Evolutionary conservation across 1,284 basidiomycete species (phyloP).

Genomic region (Pterula multifida): DNA sequence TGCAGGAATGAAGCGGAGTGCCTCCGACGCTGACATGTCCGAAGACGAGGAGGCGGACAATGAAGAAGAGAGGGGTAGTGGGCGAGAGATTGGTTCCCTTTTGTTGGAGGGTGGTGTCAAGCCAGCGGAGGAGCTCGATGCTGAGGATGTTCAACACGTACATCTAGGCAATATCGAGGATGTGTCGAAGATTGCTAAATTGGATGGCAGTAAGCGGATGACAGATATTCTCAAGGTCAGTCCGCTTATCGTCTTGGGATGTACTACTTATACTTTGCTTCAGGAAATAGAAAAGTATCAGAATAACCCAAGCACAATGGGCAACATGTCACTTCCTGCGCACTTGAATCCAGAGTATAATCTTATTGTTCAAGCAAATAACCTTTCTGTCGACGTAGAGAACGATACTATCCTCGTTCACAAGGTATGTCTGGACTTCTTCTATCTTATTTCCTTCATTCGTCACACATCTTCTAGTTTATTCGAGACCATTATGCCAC

Average conservation of each 20-base stretch:
- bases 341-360: conserved; percentile 95
- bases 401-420: conserved; percentile 97
- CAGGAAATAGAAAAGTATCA: conserved; percentile 87
- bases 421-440: conserved; percentile 49
- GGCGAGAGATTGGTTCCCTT: conserved; percentile 38
- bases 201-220: conserved; percentile 82
- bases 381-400: conserved; percentile 95
- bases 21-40: conserved; percentile 30
- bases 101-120: conserved; percentile 83
- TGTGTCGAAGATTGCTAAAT: conserved; percentile 77
- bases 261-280: background rate
- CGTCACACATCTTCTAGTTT: conserved; percentile 56
- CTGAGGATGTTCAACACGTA: conserved; percentile 87
- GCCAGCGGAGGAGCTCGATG: conserved; percentile 89
- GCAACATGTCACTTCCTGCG: conserved; percentile 68
- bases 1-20: conserved; percentile 47
- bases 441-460: conserved; percentile 10
- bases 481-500: conserved; percentile 96
- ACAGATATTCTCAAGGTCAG: conserved; percentile 71
- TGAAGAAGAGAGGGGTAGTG: conserved; percentile 28
- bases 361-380: conserved; percentile 95
- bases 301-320: conserved; percentile 61
- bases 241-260: conserved; percentile 6
- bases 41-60: conserved; percentile 31
- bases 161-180: conserved; percentile 77